Base-by-base conservation (phyloP, 2,329 filamentous ascomycete genomes). In the Tolypocladium pustulatum region DNA sequence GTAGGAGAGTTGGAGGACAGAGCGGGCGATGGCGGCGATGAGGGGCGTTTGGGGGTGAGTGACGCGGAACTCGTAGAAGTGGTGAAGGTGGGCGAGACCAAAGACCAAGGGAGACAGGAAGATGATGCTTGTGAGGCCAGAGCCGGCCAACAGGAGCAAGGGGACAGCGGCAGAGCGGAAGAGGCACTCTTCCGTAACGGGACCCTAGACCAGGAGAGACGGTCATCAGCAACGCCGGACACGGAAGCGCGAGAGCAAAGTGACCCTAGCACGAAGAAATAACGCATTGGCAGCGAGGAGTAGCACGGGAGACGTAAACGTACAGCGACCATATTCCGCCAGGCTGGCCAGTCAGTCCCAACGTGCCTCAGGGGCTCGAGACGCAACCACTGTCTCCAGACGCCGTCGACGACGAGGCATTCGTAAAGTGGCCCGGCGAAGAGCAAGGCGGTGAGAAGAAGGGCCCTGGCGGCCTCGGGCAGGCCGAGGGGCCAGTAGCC, bases 41-140 rank as follows among this genome's bases (percentile, higher is more conserved):
- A 86, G 68, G 0, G 89, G 82, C 1, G 87, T 85, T 62, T 84
- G 78, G 10, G 90, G 90, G 66, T 95, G 85, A 1, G 88, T 90
- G 59, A 96, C 78, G 59, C 88, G 83, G 73, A 96, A 96, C 75
- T 97, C 94, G 76, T 96, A 96, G 71, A 96, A 91, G 75, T 99
- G 94, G 74, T 99, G 93, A 54, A 96, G 74, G 74, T 99, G 94
- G 9, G 94, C 92, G 52, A 96, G 85, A 56, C 93, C 93, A 69
- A 97, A 97, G 71, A 96, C 87, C 13, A 97, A 76, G 8, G 93
- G 93, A 1, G 90, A 90, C 13, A 90, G 76, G 74, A 96, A 91
- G 67, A 96, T 83, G 63, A 90, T 91, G 46, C 76, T 76, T 3
- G 68, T 63, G 34, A 78, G 67, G 51, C 80, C 78, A 56, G 84